Evolutionary conservation across 1,284 basidiomycete species (phyloP).

Genomic region (Serendipita sp.): DNA sequence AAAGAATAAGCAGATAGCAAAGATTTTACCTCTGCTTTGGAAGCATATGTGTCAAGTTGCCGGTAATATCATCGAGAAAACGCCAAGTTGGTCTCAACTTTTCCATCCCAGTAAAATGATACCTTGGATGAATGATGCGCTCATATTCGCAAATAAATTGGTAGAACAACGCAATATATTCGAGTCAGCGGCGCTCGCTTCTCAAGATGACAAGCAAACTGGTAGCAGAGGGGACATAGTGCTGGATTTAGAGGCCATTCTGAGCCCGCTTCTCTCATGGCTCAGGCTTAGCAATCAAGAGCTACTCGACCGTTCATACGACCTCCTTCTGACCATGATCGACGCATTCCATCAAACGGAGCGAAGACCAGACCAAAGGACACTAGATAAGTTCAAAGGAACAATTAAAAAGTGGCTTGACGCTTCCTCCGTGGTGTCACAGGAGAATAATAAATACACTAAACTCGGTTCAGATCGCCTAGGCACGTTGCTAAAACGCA

Average conservation of each 20-base stretch:
- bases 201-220: constrained; percentile 38
- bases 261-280: constrained; percentile 71
- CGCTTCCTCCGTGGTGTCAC: constrained; percentile 16
- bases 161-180: constrained; percentile 67
- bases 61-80: constrained; percentile 69
- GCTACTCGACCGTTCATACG: constrained; percentile 73
- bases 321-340: constrained; percentile 64
- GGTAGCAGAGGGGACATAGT: constrained; percentile 36
- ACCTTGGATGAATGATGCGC: constrained; percentile 91
- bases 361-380: constrained; percentile 31
- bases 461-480: constrained; percentile 22
- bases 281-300: constrained; percentile 81
- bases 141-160: constrained; percentile 80
- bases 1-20: constrained; percentile 23
- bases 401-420: constrained; percentile 12
- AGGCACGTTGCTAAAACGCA: background rate
- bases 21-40: constrained; percentile 63
- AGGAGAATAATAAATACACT: constrained; percentile 21
- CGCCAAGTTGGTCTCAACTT: constrained; percentile 65
- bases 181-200: constrained; percentile 46
- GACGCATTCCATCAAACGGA: constrained; percentile 47
- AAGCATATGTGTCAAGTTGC: constrained; percentile 65
- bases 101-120: constrained; percentile 77
- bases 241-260: constrained; percentile 58
- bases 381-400: constrained; percentile 7